Conservation (phyloP, 768 basidiomycete genomes). For the Rhizopogon vesiculosus region DNA sequence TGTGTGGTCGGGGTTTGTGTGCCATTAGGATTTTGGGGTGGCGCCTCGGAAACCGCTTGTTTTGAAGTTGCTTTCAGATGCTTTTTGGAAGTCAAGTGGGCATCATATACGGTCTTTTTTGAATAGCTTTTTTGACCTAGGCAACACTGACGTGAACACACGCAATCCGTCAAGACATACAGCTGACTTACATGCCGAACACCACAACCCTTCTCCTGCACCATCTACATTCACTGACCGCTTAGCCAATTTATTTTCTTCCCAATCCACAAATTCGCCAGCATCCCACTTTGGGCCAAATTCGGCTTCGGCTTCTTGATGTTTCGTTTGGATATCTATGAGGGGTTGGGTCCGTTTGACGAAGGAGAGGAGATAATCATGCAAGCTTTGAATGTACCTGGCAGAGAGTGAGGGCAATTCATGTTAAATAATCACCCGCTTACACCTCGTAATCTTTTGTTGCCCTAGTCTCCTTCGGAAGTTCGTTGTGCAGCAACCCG, state of each 20-base stretch:
- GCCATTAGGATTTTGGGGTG: conserved; percentile 31
- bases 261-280: conserved; percentile 74
- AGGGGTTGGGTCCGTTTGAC: conserved; percentile 81
- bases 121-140: conserved; percentile 92
- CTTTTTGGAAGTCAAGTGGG: conserved; percentile 93
- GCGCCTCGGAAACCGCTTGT: conserved; percentile 43
- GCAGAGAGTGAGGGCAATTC: conserved; percentile 6
- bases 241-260: conserved; percentile 39
- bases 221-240: conserved; percentile 36
- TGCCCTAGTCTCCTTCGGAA: conserved; percentile 61
- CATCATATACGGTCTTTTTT: conserved; percentile 97
- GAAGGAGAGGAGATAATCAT: conserved; percentile 84
- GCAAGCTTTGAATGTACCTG: conserved; percentile 82
- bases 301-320: conserved; percentile 57
- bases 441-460: conserved; percentile 79
- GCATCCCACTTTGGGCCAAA: conserved; percentile 82
- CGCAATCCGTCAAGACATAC: conserved; percentile 1
- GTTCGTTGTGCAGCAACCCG: conserved; percentile 59
- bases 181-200: conserved; percentile 73
- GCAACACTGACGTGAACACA: neutral
- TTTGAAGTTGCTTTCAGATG: conserved; percentile 88
- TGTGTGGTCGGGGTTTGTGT: conserved; percentile 18
- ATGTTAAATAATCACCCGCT: conserved; percentile 23
- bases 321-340: conserved; percentile 65
- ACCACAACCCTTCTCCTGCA: conserved; percentile 79